Percentiles rank a stretch among this genome's conserved stretches.
Conservation (phyloP, 1,284 basidiomycete genomes). For the Irpex lacteus region DNA sequence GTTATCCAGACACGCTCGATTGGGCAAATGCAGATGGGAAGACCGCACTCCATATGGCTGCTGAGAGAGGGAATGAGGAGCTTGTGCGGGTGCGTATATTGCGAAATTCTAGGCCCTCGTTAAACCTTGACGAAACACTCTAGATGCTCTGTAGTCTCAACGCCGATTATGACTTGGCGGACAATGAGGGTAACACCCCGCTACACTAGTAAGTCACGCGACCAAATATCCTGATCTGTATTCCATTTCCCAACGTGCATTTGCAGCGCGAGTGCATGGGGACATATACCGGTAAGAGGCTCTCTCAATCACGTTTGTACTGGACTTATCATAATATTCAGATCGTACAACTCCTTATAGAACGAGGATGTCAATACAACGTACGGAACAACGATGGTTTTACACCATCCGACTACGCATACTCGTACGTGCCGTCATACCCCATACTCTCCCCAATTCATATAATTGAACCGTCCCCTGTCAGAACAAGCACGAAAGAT, state of each 20-base stretch:
- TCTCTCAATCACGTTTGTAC: slow-evolving; percentile 7
- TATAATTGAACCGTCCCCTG: slow-evolving; percentile 22
- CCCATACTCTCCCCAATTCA: slow-evolving; percentile 13
- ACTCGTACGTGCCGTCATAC: slow-evolving; percentile 58
- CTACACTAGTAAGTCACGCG: slow-evolving; percentile 77
- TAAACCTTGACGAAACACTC: slow-evolving; percentile 9
- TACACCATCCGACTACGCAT: slow-evolving; percentile 89
- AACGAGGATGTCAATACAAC: slow-evolving; percentile 80
- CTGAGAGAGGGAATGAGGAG: slow-evolving; percentile 86
- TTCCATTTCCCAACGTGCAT: slow-evolving; percentile 7
- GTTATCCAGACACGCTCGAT: slow-evolving; percentile 81
- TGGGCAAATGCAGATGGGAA: slow-evolving; percentile 89
- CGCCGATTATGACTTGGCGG: slow-evolving; percentile 85
- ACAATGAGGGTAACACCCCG: slow-evolving; percentile 89
- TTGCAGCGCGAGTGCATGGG: slow-evolving; percentile 79
- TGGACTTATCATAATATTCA: slow-evolving; percentile 32
- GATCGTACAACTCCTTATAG: slow-evolving; percentile 85
- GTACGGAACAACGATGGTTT: slow-evolving; percentile 89
- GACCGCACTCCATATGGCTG: slow-evolving; percentile 87
- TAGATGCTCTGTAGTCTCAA: slow-evolving; percentile 87
- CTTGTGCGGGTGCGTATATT: slow-evolving; percentile 68
- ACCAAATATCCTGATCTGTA: not conserved
- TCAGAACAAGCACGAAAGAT: slow-evolving; percentile 68
- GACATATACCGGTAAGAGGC: slow-evolving; percentile 66
- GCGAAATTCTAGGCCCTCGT: slow-evolving; percentile 21